A percentile compares a stretch with the other conserved stretches of the same genome.
Conservation (phyloP, 495 filamentous ascomycete genomes). For the Aspergillus campestris region DNA sequence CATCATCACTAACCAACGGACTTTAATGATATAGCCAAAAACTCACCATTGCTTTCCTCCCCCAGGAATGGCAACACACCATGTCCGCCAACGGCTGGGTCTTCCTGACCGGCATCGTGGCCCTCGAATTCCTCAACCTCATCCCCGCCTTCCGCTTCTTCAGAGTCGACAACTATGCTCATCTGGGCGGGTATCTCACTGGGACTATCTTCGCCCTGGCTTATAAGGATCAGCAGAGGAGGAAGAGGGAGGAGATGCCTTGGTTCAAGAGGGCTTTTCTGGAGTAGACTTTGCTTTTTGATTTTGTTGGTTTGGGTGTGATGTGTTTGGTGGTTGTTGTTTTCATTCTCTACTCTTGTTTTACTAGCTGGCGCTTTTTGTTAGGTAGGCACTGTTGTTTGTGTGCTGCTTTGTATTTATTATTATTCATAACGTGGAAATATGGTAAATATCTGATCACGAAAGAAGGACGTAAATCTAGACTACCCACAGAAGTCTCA, state of each 20-base stretch:
- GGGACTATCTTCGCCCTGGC: slow-evolving; percentile 35
- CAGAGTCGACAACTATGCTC: slow-evolving; percentile 59
- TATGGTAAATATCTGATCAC: too few species aligned
- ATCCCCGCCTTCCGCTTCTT: slow-evolving; percentile 18
- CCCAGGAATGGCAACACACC: slow-evolving; percentile 24
- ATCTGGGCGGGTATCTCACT: slow-evolving; percentile 56
- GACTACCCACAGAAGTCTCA: too few species aligned
- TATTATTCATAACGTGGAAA: background rate
- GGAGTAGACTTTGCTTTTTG: too few species aligned
- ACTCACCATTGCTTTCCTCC: slow-evolving; percentile 36
- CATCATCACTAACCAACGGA: slow-evolving; percentile 4
- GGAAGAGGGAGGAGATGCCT: slow-evolving; percentile 10
- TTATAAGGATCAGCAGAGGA: slow-evolving; percentile 14
- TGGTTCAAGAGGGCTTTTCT: slow-evolving; percentile 8
- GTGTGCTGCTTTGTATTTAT: background rate
- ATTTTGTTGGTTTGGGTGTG: too few species aligned
- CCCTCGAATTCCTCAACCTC: slow-evolving; percentile 30
- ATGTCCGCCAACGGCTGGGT: slow-evolving; percentile 29
- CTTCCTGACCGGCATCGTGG: slow-evolving; percentile 29
- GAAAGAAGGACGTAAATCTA: too few species aligned
- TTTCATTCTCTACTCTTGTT: background rate
- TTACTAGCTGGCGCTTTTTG: background rate
- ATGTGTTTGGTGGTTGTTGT: background rate
- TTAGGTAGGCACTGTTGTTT: background rate
- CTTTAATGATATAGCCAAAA: too few species aligned